phyloP scores from a whole-genome alignment of 2,329 filamentous ascomycete genomes.

The Chaetomium olivaceum region DNA sequence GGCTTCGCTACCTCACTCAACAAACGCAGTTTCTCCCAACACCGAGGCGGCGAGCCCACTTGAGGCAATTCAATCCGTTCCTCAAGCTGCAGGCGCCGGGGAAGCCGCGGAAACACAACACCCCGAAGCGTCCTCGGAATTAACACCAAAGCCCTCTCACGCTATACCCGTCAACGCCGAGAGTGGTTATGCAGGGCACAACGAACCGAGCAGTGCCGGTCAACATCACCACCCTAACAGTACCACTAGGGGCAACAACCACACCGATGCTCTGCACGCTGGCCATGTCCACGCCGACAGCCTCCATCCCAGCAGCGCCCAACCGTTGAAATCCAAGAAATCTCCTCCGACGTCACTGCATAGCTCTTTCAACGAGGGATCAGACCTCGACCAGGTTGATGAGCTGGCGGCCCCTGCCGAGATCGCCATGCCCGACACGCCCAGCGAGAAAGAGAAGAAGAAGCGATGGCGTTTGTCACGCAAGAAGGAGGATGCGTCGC shows the following conservation, averaged over 20 bases:
- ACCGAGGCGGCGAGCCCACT: conserved; percentile 50
- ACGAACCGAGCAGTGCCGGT: not conserved
- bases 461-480: conserved; percentile 73
- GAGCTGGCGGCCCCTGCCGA: conserved; percentile 45
- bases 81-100: conserved; percentile 24
- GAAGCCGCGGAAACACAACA: conserved; percentile 8
- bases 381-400: conserved; percentile 74
- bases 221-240: not conserved
- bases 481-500: conserved; percentile 58
- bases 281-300: conserved; percentile 28
- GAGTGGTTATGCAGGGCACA: not conserved
- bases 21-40: conserved; percentile 47
- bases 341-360: conserved; percentile 78
- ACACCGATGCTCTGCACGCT: conserved; percentile 42
- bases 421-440: conserved; percentile 22
- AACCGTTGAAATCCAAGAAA: conserved; percentile 61
- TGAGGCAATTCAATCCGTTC: conserved; percentile 38
- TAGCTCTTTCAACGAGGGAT: conserved; percentile 77
- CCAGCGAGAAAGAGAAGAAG: conserved; percentile 63
- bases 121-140: conserved; percentile 44
- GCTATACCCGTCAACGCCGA: conserved; percentile 37
- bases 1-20: conserved; percentile 63
- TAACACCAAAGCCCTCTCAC: conserved; percentile 51
- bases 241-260: not conserved
- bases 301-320: conserved; percentile 49